These are phyloP conservation scores for Ammopiptanthus mongolicus DNA, from an alignment of 306 rosid genomes.

Conservation along the genomic window DNA sequence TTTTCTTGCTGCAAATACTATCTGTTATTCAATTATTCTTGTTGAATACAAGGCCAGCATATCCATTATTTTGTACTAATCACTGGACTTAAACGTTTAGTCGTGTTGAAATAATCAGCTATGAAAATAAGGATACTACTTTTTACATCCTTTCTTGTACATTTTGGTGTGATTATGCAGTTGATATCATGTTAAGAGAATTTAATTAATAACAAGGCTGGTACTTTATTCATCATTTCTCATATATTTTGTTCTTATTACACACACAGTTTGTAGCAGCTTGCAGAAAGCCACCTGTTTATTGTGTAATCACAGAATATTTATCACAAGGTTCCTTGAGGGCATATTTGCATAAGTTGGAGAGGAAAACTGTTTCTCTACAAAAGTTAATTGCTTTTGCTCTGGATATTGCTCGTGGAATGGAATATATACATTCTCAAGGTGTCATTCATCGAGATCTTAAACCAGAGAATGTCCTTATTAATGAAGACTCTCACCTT, in stretches of 20 bases:
- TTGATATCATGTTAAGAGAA: slow-evolving; percentile 25
- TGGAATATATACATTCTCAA: slow-evolving; percentile 89
- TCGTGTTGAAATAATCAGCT: slow-evolving; percentile 5
- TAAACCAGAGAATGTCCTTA: slow-evolving; percentile 89
- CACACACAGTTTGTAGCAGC: slow-evolving; percentile 81
- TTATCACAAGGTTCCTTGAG: slow-evolving; percentile 83
- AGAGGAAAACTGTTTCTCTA: slow-evolving; percentile 52
- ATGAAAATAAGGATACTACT: background rate
- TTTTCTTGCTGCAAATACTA: background rate
- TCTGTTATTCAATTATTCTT: slow-evolving; percentile 28
- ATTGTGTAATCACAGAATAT: slow-evolving; percentile 85
- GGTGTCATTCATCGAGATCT: slow-evolving; percentile 90
- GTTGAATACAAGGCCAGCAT: background rate
- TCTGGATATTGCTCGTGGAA: slow-evolving; percentile 82
- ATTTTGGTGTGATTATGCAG: slow-evolving; percentile 27
- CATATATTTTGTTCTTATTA: slow-evolving; percentile 31
- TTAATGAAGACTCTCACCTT: slow-evolving; percentile 55
- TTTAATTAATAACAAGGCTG: background rate
- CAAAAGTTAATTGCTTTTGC: slow-evolving; percentile 55
- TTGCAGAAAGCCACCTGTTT: slow-evolving; percentile 82
- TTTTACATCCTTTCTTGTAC: slow-evolving; percentile 2
- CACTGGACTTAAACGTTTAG: slow-evolving; percentile 5
- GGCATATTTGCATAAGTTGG: slow-evolving; percentile 74
- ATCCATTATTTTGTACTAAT: background rate
- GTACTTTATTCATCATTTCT: slow-evolving; percentile 5